These are phyloP conservation scores for Russula lepida DNA, from an alignment of 768 basidiomycete genomes.

Conservation along the genomic window DNA sequence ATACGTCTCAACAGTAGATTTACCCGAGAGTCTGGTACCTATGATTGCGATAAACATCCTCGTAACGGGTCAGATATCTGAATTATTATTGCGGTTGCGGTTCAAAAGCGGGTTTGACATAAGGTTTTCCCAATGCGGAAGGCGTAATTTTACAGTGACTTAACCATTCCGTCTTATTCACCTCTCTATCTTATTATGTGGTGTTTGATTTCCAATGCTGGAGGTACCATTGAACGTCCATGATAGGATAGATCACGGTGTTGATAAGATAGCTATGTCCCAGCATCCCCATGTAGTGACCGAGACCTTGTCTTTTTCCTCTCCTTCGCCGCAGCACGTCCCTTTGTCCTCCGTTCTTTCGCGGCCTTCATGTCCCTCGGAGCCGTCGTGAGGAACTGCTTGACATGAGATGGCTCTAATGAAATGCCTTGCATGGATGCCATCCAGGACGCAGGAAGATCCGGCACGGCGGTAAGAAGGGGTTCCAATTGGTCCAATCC, in stretches of 20 bases:
- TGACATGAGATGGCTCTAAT: constrained; percentile 68
- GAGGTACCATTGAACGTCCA: background rate
- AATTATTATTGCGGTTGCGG: too few relatives aligned
- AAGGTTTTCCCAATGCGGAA: background rate
- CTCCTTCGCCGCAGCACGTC: constrained; percentile 41
- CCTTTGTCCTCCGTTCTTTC: constrained; percentile 47
- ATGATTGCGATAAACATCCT: constrained; percentile 62
- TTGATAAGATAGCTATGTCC: background rate
- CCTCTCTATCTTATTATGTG: background rate
- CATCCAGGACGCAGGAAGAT: constrained; percentile 61
- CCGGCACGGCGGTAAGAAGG: constrained; percentile 43
- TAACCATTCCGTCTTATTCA: too few relatives aligned
- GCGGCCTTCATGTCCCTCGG: constrained; percentile 73
- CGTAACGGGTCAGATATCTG: background rate
- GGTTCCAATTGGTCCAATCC: constrained; percentile 26
- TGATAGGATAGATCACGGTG: background rate
- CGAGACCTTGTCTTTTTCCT: constrained; percentile 18
- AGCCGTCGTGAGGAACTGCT: constrained; percentile 68
- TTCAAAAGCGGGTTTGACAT: background rate
- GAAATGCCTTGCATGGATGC: constrained; percentile 28
- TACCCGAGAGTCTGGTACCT: constrained; percentile 52
- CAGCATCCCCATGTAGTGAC: background rate
- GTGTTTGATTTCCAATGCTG: background rate
- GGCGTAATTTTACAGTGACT: background rate
- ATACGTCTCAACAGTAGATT: constrained; percentile 18